Base-by-base conservation (phyloP, 2,329 filamentous ascomycete species). In the Cladophialophora chaetospira region DNA sequence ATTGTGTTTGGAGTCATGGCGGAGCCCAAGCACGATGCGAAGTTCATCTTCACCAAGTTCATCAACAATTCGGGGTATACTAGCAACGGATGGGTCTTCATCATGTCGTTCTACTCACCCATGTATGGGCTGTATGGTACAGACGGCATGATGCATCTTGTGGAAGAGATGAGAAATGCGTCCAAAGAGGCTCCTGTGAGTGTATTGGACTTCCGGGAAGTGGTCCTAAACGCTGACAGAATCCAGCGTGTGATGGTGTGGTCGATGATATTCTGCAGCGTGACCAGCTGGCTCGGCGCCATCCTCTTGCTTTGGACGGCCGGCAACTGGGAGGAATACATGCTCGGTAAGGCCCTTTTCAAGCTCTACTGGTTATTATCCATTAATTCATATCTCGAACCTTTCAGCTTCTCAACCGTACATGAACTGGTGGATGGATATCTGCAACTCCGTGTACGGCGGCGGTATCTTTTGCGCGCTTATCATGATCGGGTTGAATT, bases 121-220 rank as follows among this genome's bases (percentile, higher is more conserved):
- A 85, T 19, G 86, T 86, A 5, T 88, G 83, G 67, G 81, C 82
- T 51, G 80, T 89, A 19, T 9, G 82, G 82, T 1, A 82, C 84
- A 0, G 86, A 89, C 66, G 82, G 83, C 46, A 81, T 84, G 1
- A 82, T 82, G 1, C 86, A 88, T 67, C 68, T 88, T 40, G 57
- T 62, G 19, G 60, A 62, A 38, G 60, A 62, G 44, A 62, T 60
- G 60, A 57, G 88, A 68, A 85, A 88, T 67, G 85, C 88, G 33
- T 83, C 60, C 19, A 60, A 59, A 45, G 50, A 59, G 11, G 60
- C 60, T 13, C 60, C 60, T 15, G 57, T 60, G 45, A 52, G 57
- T 48, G 5, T 23, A 21, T 23, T 8, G 9, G 6, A 8, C 15
- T 17, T 9, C 15, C 36, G 6, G 23, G 15, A 11, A 6, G 5